phyloP scores from a whole-genome alignment of 2,329 filamentous ascomycete genomes.

The Annulohypoxylon truncatum region DNA sequence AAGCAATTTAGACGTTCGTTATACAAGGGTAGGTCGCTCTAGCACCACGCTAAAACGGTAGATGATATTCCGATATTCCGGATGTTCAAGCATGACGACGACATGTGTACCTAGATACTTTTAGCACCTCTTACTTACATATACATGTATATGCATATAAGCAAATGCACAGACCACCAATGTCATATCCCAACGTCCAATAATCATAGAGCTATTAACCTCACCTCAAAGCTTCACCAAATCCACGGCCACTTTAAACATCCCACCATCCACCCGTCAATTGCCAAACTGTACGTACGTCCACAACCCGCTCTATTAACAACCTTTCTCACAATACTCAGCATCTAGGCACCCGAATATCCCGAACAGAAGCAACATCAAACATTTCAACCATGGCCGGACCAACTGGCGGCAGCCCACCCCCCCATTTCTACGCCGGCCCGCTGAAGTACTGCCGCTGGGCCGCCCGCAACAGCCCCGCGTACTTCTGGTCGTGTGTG shows the following conservation, averaged over 20 bases:
- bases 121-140: not conserved
- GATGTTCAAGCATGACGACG: not conserved
- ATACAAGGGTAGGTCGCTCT: conserved; percentile 11
- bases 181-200: conserved; percentile 10
- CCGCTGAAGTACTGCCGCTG: conserved; percentile 89
- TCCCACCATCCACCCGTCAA: conserved; percentile 45
- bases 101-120: conserved; percentile 1
- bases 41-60: not conserved
- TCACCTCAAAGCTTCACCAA: conserved; percentile 25
- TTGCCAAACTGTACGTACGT: conserved; percentile 39
- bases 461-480: conserved; percentile 88
- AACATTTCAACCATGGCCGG: conserved; percentile 72
- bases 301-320: not conserved
- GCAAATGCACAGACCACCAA: conserved; percentile 29
- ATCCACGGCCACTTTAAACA: conserved; percentile 1
- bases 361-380: conserved; percentile 12
- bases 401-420: conserved; percentile 51
- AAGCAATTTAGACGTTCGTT: conserved; percentile 36
- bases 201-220: conserved; percentile 24
- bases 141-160: not conserved
- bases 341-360: not conserved
- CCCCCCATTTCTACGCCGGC: conserved; percentile 82
- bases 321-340: conserved; percentile 8
- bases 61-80: conserved; percentile 17
- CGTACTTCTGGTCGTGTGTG: conserved; percentile 87